Evolutionary conservation across 257 asterid genomes (phyloP).

Genomic region (Leptodermis oblonga): DNA sequence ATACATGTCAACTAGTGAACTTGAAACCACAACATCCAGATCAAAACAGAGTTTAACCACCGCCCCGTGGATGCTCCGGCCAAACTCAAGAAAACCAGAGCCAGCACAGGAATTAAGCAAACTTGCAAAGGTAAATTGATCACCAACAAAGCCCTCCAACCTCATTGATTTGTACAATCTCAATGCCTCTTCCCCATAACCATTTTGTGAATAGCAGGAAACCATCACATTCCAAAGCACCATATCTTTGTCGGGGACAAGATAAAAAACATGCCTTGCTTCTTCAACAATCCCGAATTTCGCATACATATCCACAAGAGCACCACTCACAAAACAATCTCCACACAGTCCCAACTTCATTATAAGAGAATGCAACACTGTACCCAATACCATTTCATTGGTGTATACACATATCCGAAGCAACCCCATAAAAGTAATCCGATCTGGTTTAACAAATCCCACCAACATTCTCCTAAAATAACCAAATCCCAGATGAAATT

Average conservation of each 20-base stretch:
- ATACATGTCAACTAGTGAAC: constrained; percentile 37
- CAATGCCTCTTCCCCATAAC: constrained; percentile 22
- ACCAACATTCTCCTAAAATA: constrained; percentile 29
- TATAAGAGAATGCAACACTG: constrained; percentile 23
- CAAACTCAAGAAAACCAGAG: constrained; percentile 14
- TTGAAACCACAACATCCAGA: constrained; percentile 26
- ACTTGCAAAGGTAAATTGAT: constrained; percentile 29
- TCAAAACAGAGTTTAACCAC: constrained; percentile 17
- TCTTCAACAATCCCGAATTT: constrained; percentile 28
- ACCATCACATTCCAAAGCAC: constrained; percentile 34
- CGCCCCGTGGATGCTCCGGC: constrained; percentile 28
- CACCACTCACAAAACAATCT: constrained; percentile 21
- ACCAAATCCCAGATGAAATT: constrained; percentile 13
- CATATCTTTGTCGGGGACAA: constrained; percentile 18
- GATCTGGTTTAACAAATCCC: constrained; percentile 24
- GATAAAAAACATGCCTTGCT: constrained; percentile 29
- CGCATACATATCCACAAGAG: constrained; percentile 32
- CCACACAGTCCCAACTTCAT: constrained; percentile 24
- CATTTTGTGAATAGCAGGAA: constrained; percentile 24
- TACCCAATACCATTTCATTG: constrained; percentile 6
- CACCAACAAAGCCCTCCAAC: constrained; percentile 25
- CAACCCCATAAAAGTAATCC: constrained; percentile 26
- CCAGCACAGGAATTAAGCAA: constrained; percentile 31
- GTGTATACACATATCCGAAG: constrained; percentile 14
- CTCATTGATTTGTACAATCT: constrained; percentile 23